Evolutionary conservation across 768 basidiomycete species (phyloP).

Genomic region (Mycena polygramma): DNA sequence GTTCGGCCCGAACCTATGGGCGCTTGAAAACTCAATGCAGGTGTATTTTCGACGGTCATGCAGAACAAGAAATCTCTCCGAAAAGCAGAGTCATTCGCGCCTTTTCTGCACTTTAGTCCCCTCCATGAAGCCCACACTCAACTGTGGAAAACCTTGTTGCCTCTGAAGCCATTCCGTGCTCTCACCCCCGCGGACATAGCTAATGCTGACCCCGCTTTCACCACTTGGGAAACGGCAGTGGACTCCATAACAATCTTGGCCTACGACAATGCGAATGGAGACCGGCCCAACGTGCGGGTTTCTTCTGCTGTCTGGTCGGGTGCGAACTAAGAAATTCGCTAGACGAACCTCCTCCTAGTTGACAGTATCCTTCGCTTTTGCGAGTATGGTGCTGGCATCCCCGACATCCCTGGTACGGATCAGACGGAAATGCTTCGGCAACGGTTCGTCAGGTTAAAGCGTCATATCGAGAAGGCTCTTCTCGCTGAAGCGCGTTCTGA

Average conservation of each 20-base stretch:
- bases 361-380: constrained; percentile 29
- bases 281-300: constrained; percentile 7
- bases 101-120: constrained; percentile 1
- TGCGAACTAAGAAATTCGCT: neutral
- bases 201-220: constrained; percentile 5
- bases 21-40: neutral
- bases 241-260: constrained; percentile 13
- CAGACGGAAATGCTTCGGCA: constrained; percentile 19
- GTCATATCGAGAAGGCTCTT: constrained; percentile 25
- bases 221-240: constrained; percentile 2
- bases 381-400: constrained; percentile 21
- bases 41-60: constrained; percentile 6
- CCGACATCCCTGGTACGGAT: constrained; percentile 21
- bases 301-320: neutral
- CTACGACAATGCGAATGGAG: constrained; percentile 11
- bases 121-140: constrained; percentile 29
- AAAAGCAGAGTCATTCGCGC: neutral
- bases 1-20: neutral
- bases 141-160: constrained; percentile 22
- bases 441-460: constrained; percentile 24
- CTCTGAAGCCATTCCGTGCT: constrained; percentile 20
- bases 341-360: constrained; percentile 27
- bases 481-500: constrained; percentile 23
- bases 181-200: constrained; percentile 13
- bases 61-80: constrained; percentile 18